Evolutionary conservation across 1,139 yeast genomes (phyloP), one percentile per base, ranked within the genome.

Genomic region (Taphrina wiesneri): DNA sequence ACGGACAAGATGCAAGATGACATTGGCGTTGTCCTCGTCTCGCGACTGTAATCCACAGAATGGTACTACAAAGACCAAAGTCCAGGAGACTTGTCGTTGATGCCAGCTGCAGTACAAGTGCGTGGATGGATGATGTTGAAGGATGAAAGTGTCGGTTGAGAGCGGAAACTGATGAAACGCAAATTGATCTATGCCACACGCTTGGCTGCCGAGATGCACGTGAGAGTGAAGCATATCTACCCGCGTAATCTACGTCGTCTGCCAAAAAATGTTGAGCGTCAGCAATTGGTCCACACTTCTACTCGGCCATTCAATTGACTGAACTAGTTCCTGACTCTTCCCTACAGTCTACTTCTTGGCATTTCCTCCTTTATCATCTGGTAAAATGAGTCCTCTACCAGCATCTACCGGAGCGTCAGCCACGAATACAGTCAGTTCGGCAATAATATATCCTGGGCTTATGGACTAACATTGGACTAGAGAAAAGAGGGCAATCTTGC

Each of bases 401-500:
- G 23, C 30, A 25, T 23, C 59, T 5, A 49, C 64, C 21, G 56
- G 64, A 26, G 25, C 57, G 11, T 60, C 64, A 41, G 64, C 64
- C 36, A 25, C 39, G 13, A 43, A 19, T 28, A 51, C 57, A 17
- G 64, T 60, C 17, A 17, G 57, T 30, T 4, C 4, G 15, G 7
- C 36, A 17, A 25, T 21, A 17, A 11, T 9, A 11, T 11, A n/a
- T n/a, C 26, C 5, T 2, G 2, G 23, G 17, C 1, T 32, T 19
- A 30, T 3, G 28, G 7, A 17, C 25, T 6, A 21, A 43, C 28
- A 6, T 26, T 43, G 30, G 7, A 15, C 47, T 32, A 60, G 64
- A 25, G 64, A 17, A 60, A 60, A 26, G 70, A 70, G 56, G 69
- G 71, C 15, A 98, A 90, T 67, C 72, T 82, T 65, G 97, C 99